phyloP scores from a whole-genome alignment of 148 eudicot species.

The Drosera capensis region DNA sequence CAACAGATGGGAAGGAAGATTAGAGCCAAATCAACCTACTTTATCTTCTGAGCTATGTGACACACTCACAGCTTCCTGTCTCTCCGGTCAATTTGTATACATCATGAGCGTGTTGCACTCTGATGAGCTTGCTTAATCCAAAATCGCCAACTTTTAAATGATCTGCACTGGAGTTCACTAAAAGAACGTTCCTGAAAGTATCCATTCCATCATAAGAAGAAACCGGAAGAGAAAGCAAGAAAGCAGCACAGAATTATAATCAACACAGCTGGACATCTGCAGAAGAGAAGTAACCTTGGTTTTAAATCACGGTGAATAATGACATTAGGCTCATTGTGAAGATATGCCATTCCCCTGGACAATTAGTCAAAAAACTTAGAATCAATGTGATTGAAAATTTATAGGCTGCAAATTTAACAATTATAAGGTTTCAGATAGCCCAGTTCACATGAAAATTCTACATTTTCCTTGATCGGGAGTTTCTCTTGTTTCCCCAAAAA shows the following conservation, averaged over 20 bases:
- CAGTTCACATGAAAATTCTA: no score
- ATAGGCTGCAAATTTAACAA: no score
- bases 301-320: constrained; percentile 83
- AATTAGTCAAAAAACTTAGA: constrained; percentile 6
- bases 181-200: constrained; percentile 73
- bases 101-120: constrained; percentile 78
- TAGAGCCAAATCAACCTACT: neutral
- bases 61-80: constrained; percentile 91
- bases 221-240: no score
- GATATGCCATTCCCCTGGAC: constrained; percentile 88
- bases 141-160: constrained; percentile 98
- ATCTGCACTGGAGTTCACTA: constrained; percentile 89
- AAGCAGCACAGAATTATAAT: neutral
- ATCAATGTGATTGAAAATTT: constrained; percentile 12
- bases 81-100: constrained; percentile 98
- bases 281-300: constrained; percentile 53
- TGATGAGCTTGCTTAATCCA: constrained; percentile 93
- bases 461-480: no score
- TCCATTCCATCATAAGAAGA: neutral
- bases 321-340: constrained; percentile 95
- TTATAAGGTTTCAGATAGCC: no score
- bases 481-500: no score
- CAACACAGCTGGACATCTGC: neutral
- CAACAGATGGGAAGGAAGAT: neutral
- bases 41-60: constrained; percentile 3